Evolutionary conservation across 495 filamentous ascomycete species (phyloP), one percentile per base, ranked within the genome.

Genomic region (Xylaria intraflava): DNA sequence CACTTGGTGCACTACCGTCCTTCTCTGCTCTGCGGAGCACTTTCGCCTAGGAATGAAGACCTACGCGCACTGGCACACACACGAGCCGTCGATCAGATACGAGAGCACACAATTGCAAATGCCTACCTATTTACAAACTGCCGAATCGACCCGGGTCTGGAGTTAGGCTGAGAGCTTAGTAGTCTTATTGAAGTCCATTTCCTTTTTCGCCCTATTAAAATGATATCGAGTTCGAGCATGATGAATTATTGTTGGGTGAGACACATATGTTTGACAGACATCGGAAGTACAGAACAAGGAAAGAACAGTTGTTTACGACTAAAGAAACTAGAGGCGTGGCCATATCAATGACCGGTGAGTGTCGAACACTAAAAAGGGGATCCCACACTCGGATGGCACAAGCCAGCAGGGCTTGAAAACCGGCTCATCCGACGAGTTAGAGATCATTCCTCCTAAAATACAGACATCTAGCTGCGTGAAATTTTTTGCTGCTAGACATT

Each of bases 361-460:
- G 60, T 60, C 60, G 55, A 49, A 49, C 45, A 55, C 52, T 43
- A 19, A n/a, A n/a, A n/a, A 61, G 54, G 46, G 33, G 48, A 49
- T 53, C 56, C 44, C 49, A 48, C 55, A 47, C 35, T 51, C 46
- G 53, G 55, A 59, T 55, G 58, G 56, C 49, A 61, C 58, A 23
- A 58, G 61, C 56, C 61, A 46, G 50, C 51, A 53, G 62, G 62
- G 53, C 62, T 55, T 35, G 46, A 35, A 47, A 49, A 41, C 55
- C 49, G 57, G 50, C 44, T 54, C 46, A 56, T 64, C 50, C 55
- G 48, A 33, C 46, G 58, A 62, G 58, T 51, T 38, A 50, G 52
- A 61, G 51, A 51, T 29, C 43, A 51, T 53, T 55, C 58, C 62
- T 62, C 58, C 58, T 68, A 68, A 62, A 68, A 68, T 70, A 70